phyloP scores from a whole-genome alignment of 2,329 filamentous ascomycete species.

The Verticillium nubilum region DNA sequence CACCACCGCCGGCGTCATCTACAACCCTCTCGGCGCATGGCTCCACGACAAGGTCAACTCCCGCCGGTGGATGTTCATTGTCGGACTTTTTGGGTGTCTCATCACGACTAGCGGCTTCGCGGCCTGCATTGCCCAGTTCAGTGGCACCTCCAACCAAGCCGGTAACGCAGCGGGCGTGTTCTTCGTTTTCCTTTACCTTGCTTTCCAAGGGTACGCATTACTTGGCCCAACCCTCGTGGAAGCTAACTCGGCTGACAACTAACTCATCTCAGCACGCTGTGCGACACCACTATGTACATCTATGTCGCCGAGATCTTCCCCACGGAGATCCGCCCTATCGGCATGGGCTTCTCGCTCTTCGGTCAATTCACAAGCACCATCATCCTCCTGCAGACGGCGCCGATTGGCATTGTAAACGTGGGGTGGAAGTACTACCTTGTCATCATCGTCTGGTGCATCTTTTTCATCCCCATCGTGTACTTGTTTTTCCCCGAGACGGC shows the following conservation, averaged over 20 bases:
- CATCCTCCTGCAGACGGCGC: constrained; percentile 40
- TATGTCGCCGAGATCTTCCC: constrained; percentile 33
- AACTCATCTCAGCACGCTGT: constrained; percentile 23
- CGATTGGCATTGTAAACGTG: constrained; percentile 33
- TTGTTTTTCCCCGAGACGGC: constrained; percentile 38
- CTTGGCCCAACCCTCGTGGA: constrained; percentile 3
- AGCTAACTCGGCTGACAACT: constrained; percentile 1
- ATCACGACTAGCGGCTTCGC: constrained; percentile 27
- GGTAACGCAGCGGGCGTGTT: constrained; percentile 34
- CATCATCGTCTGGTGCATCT: constrained; percentile 34
- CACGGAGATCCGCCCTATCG: constrained; percentile 43
- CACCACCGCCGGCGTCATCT: constrained; percentile 41
- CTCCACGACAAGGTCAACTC: constrained; percentile 41
- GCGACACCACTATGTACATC: constrained; percentile 33
- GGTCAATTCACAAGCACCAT: constrained; percentile 43
- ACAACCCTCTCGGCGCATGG: constrained; percentile 40
- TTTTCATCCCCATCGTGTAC: constrained; percentile 33
- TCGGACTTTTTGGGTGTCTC: constrained; percentile 33
- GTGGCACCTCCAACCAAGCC: constrained; percentile 28
- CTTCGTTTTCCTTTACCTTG: constrained; percentile 40
- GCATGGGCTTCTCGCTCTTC: constrained; percentile 45
- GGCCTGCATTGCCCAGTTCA: constrained; percentile 28
- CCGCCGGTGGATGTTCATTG: constrained; percentile 38
- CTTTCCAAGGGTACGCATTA: constrained; percentile 32
- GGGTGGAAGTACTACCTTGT: constrained; percentile 47